A percentile compares a stretch with the other conserved stretches of the same genome.
These are phyloP conservation scores for Hypoxylon lienhwacheense DNA, from an alignment of 495 filamentous ascomycete species.

Conservation along the genomic window DNA sequence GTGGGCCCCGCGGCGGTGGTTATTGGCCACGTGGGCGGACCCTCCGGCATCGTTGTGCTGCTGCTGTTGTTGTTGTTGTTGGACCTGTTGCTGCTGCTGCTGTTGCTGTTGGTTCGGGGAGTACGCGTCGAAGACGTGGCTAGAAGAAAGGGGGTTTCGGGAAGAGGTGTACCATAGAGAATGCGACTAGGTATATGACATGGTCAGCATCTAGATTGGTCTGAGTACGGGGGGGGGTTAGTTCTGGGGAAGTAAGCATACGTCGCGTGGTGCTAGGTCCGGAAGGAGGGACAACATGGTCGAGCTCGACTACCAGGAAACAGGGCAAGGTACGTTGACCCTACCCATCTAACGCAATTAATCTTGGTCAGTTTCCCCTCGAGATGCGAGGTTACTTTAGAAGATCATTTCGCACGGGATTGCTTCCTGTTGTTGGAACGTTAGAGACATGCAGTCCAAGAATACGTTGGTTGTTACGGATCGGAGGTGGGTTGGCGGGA, in stretches of 20 bases:
- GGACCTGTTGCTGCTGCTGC: conserved; percentile 15
- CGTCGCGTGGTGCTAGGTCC: conserved; percentile 69
- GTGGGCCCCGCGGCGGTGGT: conserved; percentile 33
- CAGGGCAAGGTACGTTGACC: conserved; percentile 13
- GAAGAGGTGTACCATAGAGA: conserved; percentile 70
- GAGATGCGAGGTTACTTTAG: not conserved
- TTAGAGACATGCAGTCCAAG: too few relatives aligned
- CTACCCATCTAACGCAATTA: conserved; percentile 13
- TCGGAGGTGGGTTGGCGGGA: too few relatives aligned
- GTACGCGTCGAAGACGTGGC: conserved; percentile 29
- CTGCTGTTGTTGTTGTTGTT: not conserved
- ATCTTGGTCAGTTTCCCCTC: not conserved
- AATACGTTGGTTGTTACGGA: conserved; percentile 12
- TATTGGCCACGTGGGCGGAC: conserved; percentile 17
- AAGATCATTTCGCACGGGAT: conserved; percentile 15
- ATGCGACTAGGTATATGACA: conserved; percentile 55
- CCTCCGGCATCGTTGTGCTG: conserved; percentile 18
- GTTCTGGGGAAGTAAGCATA: conserved; percentile 44
- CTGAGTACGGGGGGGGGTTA: not conserved
- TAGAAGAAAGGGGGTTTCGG: conserved; percentile 45
- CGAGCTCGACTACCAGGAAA: conserved; percentile 25
- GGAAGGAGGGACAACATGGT: conserved; percentile 70
- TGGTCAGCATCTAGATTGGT: conserved; percentile 4
- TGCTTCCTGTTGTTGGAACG: too few relatives aligned
- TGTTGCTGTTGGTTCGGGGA: conserved; percentile 29